Evolutionary conservation across 2,329 filamentous ascomycete species (phyloP).

Genomic region (Xylariaceae sp.): DNA sequence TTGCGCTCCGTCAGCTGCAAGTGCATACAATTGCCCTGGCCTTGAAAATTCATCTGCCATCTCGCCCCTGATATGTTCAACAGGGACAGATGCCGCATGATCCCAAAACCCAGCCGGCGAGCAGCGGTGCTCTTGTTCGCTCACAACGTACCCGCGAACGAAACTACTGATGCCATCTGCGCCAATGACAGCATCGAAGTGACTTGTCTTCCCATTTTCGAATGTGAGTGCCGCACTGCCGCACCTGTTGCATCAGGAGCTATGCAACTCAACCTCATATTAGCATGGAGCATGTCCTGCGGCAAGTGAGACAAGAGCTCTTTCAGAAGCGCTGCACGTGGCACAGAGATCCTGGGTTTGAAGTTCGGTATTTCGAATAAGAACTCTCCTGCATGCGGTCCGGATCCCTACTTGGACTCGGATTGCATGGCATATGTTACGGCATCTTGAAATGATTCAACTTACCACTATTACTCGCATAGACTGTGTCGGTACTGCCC

Average conservation of each 20-base stretch:
- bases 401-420: slow-evolving; percentile 7
- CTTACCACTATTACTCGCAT: slow-evolving; percentile 12
- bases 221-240: slow-evolving; percentile 7
- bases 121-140: background rate
- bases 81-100: slow-evolving; percentile 2
- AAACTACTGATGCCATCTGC: slow-evolving; percentile 15
- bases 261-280: slow-evolving; percentile 13
- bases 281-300: slow-evolving; percentile 13
- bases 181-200: slow-evolving; percentile 18
- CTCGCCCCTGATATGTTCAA: background rate
- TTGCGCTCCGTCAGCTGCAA: slow-evolving; percentile 3
- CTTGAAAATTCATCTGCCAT: slow-evolving; percentile 1
- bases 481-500: slow-evolving; percentile 10
- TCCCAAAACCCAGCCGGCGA: slow-evolving; percentile 16
- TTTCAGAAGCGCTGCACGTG: slow-evolving; percentile 14
- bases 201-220: background rate
- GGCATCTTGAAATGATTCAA: background rate
- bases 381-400: background rate
- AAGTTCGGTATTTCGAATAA: slow-evolving; percentile 7
- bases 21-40: slow-evolving; percentile 4
- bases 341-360: slow-evolving; percentile 8
- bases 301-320: slow-evolving; percentile 15
- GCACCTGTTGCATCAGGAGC: background rate
- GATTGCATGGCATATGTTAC: background rate
- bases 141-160: slow-evolving; percentile 14